Base-by-base conservation (phyloP, 257 asterid genomes). In the Verbena officinalis region DNA sequence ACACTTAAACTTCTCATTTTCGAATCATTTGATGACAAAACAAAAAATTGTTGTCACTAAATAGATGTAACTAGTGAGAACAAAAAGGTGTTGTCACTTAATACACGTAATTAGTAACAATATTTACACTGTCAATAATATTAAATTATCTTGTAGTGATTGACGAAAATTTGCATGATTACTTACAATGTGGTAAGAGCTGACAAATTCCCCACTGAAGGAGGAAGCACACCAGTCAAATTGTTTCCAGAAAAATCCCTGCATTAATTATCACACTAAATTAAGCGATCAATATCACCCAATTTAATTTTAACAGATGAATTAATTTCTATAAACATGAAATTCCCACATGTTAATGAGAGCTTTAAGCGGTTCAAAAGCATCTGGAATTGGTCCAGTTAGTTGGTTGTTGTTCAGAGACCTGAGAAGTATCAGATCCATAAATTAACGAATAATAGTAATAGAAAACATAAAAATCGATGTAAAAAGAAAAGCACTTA, bases 191-290 rank as follows among this genome's bases (percentile, higher is more conserved):
- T 72, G 27, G 75, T 70, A 55, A 93, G 87, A 67, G 89, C 72
- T 8, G 85, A 61, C 83, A 90, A 77, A 61, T 21, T 80, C 72
- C 77, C 88, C 89, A 93, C 74, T 21, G 99, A 93, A 75, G 90
- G 70, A 65, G 99, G 99, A 71, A 93, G 83, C 49, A 33, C 89
- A 45, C 94, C 82, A 12, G 73, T 77, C 76, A 93, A 87, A 64
- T 30, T 79, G 71, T 93, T 93, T 49, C 85, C 75, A 4, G 99
- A 93, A 34, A 93, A 79, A 76, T 90, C 89, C 86, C 99, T 93
- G 82, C 64, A 77, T 67, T 36, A 19, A 77, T 67, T 36, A 19
- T 17, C 43, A 34, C 15, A 43, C 17, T 27, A 39, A 39, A 73
- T 48, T n/a, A 59, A 52, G n/a, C n/a, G n/a, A 51, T 55, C 34